These are phyloP conservation scores for Aspergillus bombycis DNA, from an alignment of 2,329 filamentous ascomycete genomes.

Conservation along the genomic window DNA sequence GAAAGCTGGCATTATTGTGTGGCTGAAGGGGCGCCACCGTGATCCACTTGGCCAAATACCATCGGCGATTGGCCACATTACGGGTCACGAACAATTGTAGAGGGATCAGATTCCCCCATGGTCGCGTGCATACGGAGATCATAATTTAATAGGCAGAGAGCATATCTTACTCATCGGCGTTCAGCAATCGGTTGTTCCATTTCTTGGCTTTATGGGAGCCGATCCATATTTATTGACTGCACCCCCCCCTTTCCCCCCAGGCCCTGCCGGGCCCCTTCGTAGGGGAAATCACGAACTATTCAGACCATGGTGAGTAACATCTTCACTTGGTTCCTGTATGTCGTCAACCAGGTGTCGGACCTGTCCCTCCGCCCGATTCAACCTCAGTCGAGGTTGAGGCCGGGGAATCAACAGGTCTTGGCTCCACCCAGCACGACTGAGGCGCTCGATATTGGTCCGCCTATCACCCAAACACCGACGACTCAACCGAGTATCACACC, in stretches of 20 bases:
- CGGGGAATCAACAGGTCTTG: conserved; percentile 13
- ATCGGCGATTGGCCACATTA: not conserved
- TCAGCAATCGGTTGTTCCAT: not conserved
- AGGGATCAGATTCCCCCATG: not conserved
- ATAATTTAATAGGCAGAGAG: not conserved
- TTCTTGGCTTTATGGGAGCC: not conserved
- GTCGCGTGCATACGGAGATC: not conserved
- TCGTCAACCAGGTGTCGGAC: conserved; percentile 22
- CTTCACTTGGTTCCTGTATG: conserved; percentile 21
- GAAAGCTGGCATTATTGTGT: not conserved
- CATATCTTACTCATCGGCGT: not conserved
- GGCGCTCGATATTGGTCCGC: not conserved
- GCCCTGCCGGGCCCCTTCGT: not conserved
- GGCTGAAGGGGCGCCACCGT: not conserved
- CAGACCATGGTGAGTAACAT: conserved; percentile 19
- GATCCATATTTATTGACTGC: not conserved
- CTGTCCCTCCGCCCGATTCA: conserved; percentile 22
- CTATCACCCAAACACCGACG: not conserved
- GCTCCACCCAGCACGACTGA: not conserved
- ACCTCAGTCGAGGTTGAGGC: conserved; percentile 24
- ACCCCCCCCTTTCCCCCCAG: not conserved
- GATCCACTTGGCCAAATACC: no score
- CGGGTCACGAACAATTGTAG: not conserved
- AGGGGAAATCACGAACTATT: not conserved
- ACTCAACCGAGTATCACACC: not conserved